Evolutionary conservation across 1,284 basidiomycete species (phyloP), one percentile per base, ranked within the genome.

Genomic region (Anthracocystis setariae): DNA sequence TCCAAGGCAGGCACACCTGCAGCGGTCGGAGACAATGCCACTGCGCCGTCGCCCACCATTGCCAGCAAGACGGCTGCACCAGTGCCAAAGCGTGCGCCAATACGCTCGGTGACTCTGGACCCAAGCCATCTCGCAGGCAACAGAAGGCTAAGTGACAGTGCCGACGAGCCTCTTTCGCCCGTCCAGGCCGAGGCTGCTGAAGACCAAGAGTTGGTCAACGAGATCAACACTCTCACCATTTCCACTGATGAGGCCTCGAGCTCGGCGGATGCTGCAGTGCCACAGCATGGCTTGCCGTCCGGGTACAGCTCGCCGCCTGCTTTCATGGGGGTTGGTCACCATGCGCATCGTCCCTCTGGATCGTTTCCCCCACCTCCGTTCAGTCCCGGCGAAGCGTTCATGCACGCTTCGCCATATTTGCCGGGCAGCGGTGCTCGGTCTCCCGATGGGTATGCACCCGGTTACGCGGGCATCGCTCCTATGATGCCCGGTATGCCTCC

Each of bases 51-150:
- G 5, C 52, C 57, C 0, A 60, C 18, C 44, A 53, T 17, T 48
- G 40, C 32, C 33, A 57, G 52, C 5, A 50, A 57, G 25, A 13
- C 65, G 21, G 55, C 58, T 9, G 55, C 65, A 8, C 54, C 65
- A 23, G 55, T 58, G 10, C 59, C 58, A 42, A 68, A 68, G 44
- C 65, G 59, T 15, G 68, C 62, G 2, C 68, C 68, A 9, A 62
- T 71, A 29, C 68, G 68, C 35, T 71, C 68, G 4, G 43, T 58
- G 12, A 71, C 68, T 10, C 27, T 71, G 5, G 68, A 71, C 17
- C 62, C 68, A 3, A 65, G 54, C 7, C 68, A 71, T 3, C 47
- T 71, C 13, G 61, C 54, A 21, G 24, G 42, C 29, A 68, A 55
- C 18, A 45, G 58, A 18, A 45, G 54, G n/a, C 48, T 37, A 3